Base-by-base conservation (phyloP, 805 yeast species). In the Candida loeiensis region DNA sequence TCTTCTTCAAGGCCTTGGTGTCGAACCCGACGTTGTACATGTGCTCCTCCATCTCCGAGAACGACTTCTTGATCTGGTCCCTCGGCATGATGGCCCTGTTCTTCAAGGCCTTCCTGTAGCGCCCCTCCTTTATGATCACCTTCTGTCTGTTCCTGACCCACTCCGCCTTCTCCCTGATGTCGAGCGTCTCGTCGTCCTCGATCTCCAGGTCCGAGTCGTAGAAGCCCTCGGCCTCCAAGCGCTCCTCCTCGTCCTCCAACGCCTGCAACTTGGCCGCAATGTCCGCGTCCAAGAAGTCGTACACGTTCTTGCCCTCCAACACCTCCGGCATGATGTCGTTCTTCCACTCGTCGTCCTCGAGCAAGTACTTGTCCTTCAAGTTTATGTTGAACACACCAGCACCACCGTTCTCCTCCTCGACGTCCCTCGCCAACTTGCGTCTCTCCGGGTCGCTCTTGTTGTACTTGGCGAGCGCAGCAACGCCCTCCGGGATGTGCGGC, bases 321-420 rank as follows among this genome's bases (percentile, higher is more conserved):
- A 93, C 76, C 73, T 93, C 99, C 19, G 99, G 99, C 88, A 93
- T 88, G 47, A 84, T 76, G 65, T 93, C 99, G 51, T 88, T 80
- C 76, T 91, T 91, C 99, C 99, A 93, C 49, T 87, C 95, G 38
- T 91, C 98, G 60, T 93, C 91, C 52, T 91, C 99, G 53, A 93
- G 73, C 46, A 93, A 52, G 66, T 95, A 93, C 57, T 82, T 85
- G 59, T 91, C 98, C 63, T 89, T 87, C 69, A 93, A 74, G 70
- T 93, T 89, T 59, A 93, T 79, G 70, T 89, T 93, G 74, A 70
- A 93, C 25, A 93, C 99, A 74, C 99, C 99, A 32, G 99, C 97
- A 61, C 99, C 99, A 60, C 99, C 99, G 56, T 93, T 87, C 61
- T 85, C 96, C 36, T 76, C 83, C 70, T 93, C 99, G 47, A 89